These are phyloP conservation scores for Sphagnum tenellum DNA, from an alignment of 225 moss, liverwort and hornwort species.

Conservation along the genomic window DNA sequence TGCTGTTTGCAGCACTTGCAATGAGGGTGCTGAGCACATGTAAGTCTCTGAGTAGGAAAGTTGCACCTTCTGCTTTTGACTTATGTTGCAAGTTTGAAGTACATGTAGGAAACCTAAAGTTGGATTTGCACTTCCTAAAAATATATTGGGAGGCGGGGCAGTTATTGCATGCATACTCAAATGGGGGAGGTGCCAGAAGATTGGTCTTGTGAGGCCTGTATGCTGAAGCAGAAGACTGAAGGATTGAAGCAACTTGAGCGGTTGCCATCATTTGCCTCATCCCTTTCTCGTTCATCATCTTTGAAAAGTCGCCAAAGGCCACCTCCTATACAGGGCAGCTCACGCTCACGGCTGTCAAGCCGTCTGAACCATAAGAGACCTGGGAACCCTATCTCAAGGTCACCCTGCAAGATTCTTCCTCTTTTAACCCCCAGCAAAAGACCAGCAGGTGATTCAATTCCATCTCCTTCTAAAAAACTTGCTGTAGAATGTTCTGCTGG, in stretches of 20 bases:
- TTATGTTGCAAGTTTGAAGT: too few relatives aligned
- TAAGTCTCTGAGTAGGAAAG: slow-evolving; percentile 25
- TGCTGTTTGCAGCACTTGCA: slow-evolving; percentile 80
- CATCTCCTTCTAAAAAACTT: slow-evolving; percentile 50
- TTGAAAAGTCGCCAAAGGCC: slow-evolving; percentile 46
- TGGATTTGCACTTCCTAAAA: too few relatives aligned
- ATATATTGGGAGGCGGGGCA: slow-evolving; percentile 13
- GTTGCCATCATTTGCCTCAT: slow-evolving; percentile 15
- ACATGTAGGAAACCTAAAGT: too few relatives aligned
- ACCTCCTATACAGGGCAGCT: slow-evolving; percentile 35
- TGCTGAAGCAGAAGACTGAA: slow-evolving; percentile 42
- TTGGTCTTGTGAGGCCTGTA: slow-evolving; percentile 88
- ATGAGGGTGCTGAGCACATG: slow-evolving; percentile 97
- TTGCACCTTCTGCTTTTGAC: neutral
- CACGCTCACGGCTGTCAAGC: slow-evolving; percentile 60
- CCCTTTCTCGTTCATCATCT: slow-evolving; percentile 27
- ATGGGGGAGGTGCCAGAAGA: slow-evolving; percentile 60
- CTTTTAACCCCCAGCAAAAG: slow-evolving; percentile 43
- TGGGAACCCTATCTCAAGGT: slow-evolving; percentile 47
- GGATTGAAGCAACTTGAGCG: slow-evolving; percentile 37
- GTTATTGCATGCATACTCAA: slow-evolving; percentile 85
- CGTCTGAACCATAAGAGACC: slow-evolving; percentile 68
- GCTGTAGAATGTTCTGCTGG: slow-evolving; percentile 30
- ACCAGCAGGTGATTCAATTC: slow-evolving; percentile 31
- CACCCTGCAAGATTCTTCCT: slow-evolving; percentile 52